These are phyloP conservation scores for Plasmodium vivax DNA, from an alignment of 169 alveolate genomes.

Conservation along the genomic window DNA sequence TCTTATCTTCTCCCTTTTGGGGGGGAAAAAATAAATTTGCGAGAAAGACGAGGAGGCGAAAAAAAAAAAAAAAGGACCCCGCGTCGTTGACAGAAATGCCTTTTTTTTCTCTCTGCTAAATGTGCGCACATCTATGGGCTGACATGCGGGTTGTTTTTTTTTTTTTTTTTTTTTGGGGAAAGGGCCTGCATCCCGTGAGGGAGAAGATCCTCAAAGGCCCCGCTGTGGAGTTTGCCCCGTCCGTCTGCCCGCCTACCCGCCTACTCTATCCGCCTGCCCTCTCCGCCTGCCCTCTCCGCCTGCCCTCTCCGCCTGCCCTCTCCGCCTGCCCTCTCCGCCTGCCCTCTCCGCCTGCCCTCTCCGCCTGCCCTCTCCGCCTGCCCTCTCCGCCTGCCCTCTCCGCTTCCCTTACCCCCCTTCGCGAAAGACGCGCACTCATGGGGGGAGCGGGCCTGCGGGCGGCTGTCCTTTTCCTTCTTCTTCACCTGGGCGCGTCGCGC, in stretches of 20 bases:
- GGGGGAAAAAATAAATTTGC: not conserved
- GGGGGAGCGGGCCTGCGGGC: not conserved
- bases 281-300: not conserved
- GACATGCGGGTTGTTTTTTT: too few species aligned
- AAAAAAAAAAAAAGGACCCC: not conserved
- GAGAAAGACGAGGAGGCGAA: not conserved
- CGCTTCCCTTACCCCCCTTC: not conserved
- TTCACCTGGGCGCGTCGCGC: not conserved
- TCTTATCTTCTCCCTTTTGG: not conserved
- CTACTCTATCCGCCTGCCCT: too few species aligned
- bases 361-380: too few species aligned
- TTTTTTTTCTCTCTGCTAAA: too few species aligned
- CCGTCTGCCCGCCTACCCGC: too few species aligned
- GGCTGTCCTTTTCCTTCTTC: conserved; percentile 30
- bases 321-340: too few species aligned
- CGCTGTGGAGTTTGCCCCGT: not conserved
- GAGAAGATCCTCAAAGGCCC: not conserved
- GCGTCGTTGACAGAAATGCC: not conserved
- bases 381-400: not conserved
- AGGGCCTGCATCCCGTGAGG: not conserved
- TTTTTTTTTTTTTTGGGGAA: not conserved
- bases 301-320: not conserved
- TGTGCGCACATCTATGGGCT: too few species aligned
- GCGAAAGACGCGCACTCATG: conserved; percentile 16
- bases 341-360: too few species aligned